phyloP scores from a whole-genome alignment of 768 basidiomycete species.

The Vararia minispora region DNA sequence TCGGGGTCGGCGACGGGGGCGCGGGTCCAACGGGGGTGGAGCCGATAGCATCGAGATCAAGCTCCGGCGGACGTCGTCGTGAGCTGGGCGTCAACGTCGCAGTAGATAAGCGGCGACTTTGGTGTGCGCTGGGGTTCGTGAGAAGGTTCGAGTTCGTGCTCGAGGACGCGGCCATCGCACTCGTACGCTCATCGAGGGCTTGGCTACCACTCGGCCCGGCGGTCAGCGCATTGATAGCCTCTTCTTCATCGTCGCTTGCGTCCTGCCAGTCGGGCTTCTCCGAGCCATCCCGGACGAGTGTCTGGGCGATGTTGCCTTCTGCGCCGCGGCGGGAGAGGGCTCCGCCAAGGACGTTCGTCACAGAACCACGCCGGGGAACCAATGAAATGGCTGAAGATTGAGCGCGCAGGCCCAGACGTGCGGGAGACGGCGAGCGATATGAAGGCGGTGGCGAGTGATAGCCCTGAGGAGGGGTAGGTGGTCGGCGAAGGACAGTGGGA shows the following conservation, averaged over 20 bases:
- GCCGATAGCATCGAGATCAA: constrained; percentile 37
- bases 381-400: constrained; percentile 33
- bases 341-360: constrained; percentile 48
- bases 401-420: constrained; percentile 24
- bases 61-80: constrained; percentile 52
- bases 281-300: constrained; percentile 22
- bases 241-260: constrained; percentile 77
- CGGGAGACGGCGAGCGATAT: constrained; percentile 30
- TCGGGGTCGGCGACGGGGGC: constrained; percentile 48
- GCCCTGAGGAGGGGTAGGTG: constrained; percentile 5
- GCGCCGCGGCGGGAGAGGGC: constrained; percentile 27
- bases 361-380: constrained; percentile 37
- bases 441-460: constrained; percentile 55
- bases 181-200: constrained; percentile 76
- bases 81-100: constrained; percentile 13
- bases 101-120: constrained; percentile 7
- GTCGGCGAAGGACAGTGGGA: too few relatives aligned
- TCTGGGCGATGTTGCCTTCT: constrained; percentile 17
- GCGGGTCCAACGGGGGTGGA: constrained; percentile 17
- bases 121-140: constrained; percentile 4
- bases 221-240: constrained; percentile 74
- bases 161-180: constrained; percentile 32
- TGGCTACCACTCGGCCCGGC: constrained; percentile 76
- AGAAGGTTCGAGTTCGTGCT: constrained; percentile 15
- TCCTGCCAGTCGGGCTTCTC: constrained; percentile 51